Evolutionary conservation across 2,329 filamentous ascomycete species (phyloP), one percentile per base, ranked within the genome.

Genomic region (Talaromyces piceae): DNA sequence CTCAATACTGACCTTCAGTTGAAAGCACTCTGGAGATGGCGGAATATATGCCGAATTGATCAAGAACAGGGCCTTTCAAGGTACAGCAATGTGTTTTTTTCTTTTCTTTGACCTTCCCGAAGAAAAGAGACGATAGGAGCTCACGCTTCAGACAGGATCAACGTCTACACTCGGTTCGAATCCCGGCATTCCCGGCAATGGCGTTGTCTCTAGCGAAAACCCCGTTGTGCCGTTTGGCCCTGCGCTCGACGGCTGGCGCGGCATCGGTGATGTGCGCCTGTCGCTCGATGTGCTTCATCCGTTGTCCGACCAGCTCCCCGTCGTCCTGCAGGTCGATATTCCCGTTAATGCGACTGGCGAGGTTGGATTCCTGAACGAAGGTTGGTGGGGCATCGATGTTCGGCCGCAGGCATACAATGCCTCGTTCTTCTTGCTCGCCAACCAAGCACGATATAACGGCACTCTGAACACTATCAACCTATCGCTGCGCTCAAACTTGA

Each of bases 1-100:
- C n/a, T 43, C 11, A 33, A n/a, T n/a, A n/a, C n/a, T n/a, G n/a
- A 26, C n/a, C 5, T 11, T 25, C 0, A 45, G 13, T 8, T 12
- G 41, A 16, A 12, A 50, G 13, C 80, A 86, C 63, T 83, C 80
- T 2, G 84, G 84, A 2, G 85, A 88, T 61, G 84, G 85, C 20
- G 85, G 84, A 4, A 79, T 88, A 55, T 88, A 88, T 62, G 84
- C 81, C 45, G 84, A 88, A 61, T 66, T 88, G 51, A 78, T 88
- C 51, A 78, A 77, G 47, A 88, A 88, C 66, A 77, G 83, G 45
- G 85, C 83, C 9, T 87, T 88, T 60, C 85, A 88, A 64, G 74
- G 72, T 26, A 49, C 30, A 30, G 41, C 47, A 1, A 37, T 49
- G 6, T 41, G 41, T 26, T 33, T 49, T 8, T 30, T 30, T 30